Conservation (phyloP, 169 alveolate genomes). For the Cryptosporidium parvum region DNA sequence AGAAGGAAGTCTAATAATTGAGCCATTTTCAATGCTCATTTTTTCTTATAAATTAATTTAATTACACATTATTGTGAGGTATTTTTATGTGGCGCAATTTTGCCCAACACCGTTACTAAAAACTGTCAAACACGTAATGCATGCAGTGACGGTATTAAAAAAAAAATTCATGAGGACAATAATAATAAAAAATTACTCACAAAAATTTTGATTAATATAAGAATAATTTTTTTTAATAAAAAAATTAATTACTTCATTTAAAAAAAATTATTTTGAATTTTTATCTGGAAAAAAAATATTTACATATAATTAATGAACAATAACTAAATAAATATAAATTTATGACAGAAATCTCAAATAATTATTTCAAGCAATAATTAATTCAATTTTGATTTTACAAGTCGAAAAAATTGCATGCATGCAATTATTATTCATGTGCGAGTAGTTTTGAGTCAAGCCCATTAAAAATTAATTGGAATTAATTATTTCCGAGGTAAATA, state of each 20-base stretch:
- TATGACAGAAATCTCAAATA: not conserved
- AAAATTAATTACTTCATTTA: not conserved
- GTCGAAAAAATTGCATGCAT: constrained; percentile 29
- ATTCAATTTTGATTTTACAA: not conserved
- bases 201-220: not conserved
- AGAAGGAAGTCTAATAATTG: constrained; percentile 11
- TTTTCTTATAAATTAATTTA: not conserved
- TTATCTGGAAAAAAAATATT: not conserved
- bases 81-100: constrained; percentile 43
- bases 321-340: not conserved
- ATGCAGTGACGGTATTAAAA: constrained; percentile 27
- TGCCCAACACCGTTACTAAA: constrained; percentile 30
- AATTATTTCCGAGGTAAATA: not conserved
- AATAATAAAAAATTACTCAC: not conserved
- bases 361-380: not conserved
- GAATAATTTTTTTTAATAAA: not conserved
- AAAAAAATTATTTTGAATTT: not conserved
- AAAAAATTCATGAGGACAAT: constrained; percentile 17
- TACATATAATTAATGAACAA: not conserved
- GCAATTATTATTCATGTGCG: constrained; percentile 6
- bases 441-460: not conserved
- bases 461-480: not conserved
- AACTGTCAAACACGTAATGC: constrained; percentile 25
- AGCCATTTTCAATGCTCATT: constrained; percentile 8
- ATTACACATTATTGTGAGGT: constrained; percentile 5